Evolutionary conservation across 441 rosid species (phyloP).

Genomic region (Aleurites moluccanus): DNA sequence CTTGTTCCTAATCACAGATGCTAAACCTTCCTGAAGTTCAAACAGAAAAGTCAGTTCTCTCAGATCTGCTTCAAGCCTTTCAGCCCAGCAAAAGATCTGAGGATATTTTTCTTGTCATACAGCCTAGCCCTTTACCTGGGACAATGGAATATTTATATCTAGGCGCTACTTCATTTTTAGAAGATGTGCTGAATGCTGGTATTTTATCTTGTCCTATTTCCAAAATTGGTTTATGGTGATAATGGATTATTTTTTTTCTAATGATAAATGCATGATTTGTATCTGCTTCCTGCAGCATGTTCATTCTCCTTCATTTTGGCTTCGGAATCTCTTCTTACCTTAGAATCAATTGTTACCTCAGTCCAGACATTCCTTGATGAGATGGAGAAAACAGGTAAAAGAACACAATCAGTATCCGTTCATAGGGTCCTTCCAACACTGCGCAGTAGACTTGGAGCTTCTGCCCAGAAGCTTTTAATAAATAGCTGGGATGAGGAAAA

Average conservation of each 20-base stretch:
- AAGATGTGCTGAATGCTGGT: slow-evolving; percentile 62
- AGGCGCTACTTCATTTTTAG: slow-evolving; percentile 65
- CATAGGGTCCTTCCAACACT: slow-evolving; percentile 41
- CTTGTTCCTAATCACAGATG: slow-evolving; percentile 41
- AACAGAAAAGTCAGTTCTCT: slow-evolving; percentile 46
- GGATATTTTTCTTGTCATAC: slow-evolving; percentile 37
- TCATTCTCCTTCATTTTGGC: slow-evolving; percentile 71
- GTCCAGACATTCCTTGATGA: slow-evolving; percentile 40
- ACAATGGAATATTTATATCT: slow-evolving; percentile 60
- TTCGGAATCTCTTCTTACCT: slow-evolving; percentile 61
- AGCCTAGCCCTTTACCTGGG: slow-evolving; percentile 53
- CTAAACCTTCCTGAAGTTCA: slow-evolving; percentile 55
- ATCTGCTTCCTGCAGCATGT: slow-evolving; percentile 59
- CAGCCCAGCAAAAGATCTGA: slow-evolving; percentile 47
- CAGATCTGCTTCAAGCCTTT: slow-evolving; percentile 64
- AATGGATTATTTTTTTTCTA: background rate
- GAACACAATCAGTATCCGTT: slow-evolving; percentile 24
- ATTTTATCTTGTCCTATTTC: slow-evolving; percentile 21
- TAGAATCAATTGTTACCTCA: slow-evolving; percentile 56
- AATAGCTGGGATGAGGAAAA: slow-evolving; percentile 56
- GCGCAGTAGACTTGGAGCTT: slow-evolving; percentile 53
- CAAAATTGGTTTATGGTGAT: slow-evolving; percentile 8
- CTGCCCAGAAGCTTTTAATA: slow-evolving; percentile 66
- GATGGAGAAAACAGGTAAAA: slow-evolving; percentile 42
- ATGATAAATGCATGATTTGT: slow-evolving; percentile 11